phyloP scores from a whole-genome alignment of 2,329 filamentous ascomycete species.

The Pseudogymnoascus sp. region DNA sequence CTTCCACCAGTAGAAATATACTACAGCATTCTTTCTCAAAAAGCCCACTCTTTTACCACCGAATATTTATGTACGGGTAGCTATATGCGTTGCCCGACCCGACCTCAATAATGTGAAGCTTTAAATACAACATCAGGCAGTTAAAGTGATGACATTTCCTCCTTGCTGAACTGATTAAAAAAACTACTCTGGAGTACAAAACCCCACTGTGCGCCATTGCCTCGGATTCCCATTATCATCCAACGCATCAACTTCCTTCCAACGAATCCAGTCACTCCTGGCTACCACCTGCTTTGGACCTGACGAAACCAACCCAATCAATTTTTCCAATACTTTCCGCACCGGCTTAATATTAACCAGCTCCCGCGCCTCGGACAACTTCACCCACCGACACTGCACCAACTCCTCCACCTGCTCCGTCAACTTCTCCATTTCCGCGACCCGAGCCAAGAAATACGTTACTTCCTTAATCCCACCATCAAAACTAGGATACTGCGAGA shows the following conservation, averaged over 20 bases:
- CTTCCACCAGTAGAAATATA: background rate
- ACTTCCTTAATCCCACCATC: background rate
- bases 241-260: background rate
- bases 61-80: background rate
- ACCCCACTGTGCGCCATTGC: background rate
- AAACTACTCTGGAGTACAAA: background rate
- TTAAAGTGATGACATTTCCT: background rate
- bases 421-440: background rate
- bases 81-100: background rate
- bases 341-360: background rate
- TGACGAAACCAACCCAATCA: background rate
- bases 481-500: background rate
- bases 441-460: background rate
- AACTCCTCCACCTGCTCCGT: background rate
- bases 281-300: background rate
- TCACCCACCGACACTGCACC: constrained; percentile 3
- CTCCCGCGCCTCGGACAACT: background rate
- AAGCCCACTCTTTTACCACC: background rate
- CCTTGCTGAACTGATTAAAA: background rate
- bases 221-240: background rate
- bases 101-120: background rate
- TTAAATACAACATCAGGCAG: background rate
- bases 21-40: background rate
- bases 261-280: background rate
- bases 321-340: background rate